These are phyloP conservation scores for Furcasterigmium sp. DNA, from an alignment of 2,329 filamentous ascomycete species.

Conservation along the genomic window DNA sequence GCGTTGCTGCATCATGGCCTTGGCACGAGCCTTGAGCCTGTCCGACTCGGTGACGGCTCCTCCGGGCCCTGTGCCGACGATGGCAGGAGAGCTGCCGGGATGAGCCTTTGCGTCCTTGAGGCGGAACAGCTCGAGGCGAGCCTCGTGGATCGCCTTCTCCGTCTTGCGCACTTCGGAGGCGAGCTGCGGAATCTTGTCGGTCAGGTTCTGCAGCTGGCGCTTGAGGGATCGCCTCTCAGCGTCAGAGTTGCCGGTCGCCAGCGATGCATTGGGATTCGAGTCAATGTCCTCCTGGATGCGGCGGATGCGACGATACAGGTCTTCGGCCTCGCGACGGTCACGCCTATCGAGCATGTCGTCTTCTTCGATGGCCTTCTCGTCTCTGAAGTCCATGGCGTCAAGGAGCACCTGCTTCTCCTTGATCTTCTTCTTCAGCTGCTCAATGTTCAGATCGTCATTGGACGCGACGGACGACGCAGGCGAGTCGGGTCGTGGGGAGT, in stretches of 20 bases:
- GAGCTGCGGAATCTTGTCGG: slow-evolving; percentile 84
- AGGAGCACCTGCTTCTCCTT: slow-evolving; percentile 90
- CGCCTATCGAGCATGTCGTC: slow-evolving; percentile 87
- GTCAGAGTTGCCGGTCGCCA: slow-evolving; percentile 71
- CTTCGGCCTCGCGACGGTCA: slow-evolving; percentile 87
- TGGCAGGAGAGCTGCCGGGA: slow-evolving; percentile 70
- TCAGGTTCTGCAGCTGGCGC: slow-evolving; percentile 81
- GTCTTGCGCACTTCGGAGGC: slow-evolving; percentile 88
- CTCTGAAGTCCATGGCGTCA: slow-evolving; percentile 93
- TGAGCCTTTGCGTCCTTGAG: slow-evolving; percentile 89
- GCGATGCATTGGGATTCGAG: slow-evolving; percentile 71
- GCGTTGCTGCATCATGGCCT: slow-evolving; percentile 97
- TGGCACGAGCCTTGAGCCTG: slow-evolving; percentile 87
- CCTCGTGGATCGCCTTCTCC: slow-evolving; percentile 89
- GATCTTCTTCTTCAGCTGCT: slow-evolving; percentile 89
- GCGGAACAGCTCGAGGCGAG: slow-evolving; percentile 86
- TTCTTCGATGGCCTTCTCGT: slow-evolving; percentile 84
- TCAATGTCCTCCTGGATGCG: slow-evolving; percentile 94
- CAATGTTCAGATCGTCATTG: slow-evolving; percentile 76
- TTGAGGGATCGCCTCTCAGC: slow-evolving; percentile 82
- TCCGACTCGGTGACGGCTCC: slow-evolving; percentile 89
- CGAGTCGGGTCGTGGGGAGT: slow-evolving; percentile 74
- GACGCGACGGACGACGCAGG: slow-evolving; percentile 62
- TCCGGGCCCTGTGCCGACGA: slow-evolving; percentile 89
- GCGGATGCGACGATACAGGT: slow-evolving; percentile 87